A percentile compares a stretch with the other conserved stretches of the same genome.
Conservation (phyloP, 2,329 filamentous ascomycete species). For the Acrocalymma vagum region DNA sequence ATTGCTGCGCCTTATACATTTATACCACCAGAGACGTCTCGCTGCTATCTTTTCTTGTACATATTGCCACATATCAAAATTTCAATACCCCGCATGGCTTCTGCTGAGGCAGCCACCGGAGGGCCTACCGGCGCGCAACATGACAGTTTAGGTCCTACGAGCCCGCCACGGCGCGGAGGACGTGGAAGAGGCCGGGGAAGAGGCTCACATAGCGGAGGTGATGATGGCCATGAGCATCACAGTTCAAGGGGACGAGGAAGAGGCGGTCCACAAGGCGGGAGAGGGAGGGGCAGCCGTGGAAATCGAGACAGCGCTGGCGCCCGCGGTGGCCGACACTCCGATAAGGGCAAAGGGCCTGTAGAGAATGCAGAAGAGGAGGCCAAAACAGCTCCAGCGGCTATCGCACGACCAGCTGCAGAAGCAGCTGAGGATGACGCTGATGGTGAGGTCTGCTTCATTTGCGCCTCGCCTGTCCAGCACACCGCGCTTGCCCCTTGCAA, state of each 20-base stretch:
- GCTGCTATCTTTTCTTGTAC: slow-evolving; percentile 1
- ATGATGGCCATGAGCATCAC: slow-evolving; percentile 27
- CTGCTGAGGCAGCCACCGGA: slow-evolving; percentile 26
- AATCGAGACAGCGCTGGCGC: slow-evolving; percentile 43
- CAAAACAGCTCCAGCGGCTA: slow-evolving; percentile 4
- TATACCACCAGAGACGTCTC: slow-evolving; percentile 5
- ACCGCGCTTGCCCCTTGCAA: slow-evolving; percentile 93
- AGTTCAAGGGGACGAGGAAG: slow-evolving; percentile 42
- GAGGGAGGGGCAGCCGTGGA: slow-evolving; percentile 41
- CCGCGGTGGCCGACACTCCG: slow-evolving; percentile 29
- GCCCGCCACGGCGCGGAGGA: slow-evolving; percentile 38
- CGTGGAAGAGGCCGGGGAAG: slow-evolving; percentile 39
- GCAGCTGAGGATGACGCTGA: slow-evolving; percentile 51
- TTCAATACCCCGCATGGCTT: slow-evolving; percentile 44
- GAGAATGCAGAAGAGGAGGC: slow-evolving; percentile 15
- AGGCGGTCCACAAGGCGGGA: slow-evolving; percentile 40
- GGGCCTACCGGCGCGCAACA: slow-evolving; percentile 28
- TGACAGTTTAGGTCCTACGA: slow-evolving; percentile 31
- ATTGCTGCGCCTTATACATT: slow-evolving; percentile 3
- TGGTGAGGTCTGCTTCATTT: slow-evolving; percentile 93
- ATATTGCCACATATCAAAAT: slow-evolving; percentile 7
- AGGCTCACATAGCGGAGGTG: slow-evolving; percentile 27
- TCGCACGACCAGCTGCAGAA: slow-evolving; percentile 10
- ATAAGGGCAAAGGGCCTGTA: slow-evolving; percentile 38
- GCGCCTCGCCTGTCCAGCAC: slow-evolving; percentile 88